Evolutionary conservation across 108 stramenopile species (phyloP).

Genomic region (Schizochytrium sp.): DNA sequence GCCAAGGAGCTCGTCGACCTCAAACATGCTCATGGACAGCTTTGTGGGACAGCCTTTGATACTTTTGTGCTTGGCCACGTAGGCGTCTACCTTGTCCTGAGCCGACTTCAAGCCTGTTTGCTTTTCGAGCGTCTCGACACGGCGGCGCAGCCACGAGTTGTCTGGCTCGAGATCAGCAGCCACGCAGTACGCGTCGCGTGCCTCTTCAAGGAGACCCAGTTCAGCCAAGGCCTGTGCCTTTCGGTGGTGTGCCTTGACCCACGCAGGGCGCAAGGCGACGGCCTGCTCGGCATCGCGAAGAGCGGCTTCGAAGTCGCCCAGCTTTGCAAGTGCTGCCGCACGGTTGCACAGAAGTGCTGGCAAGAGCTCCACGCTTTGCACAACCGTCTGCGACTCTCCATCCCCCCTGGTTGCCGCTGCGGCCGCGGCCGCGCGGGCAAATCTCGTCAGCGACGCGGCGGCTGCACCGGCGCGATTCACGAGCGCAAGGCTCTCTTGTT

Average conservation of each 20-base stretch:
- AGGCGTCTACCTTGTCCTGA: not conserved
- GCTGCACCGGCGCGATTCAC: too few relatives aligned
- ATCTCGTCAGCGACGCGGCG: not conserved
- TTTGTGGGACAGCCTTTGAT: slow-evolving; percentile 17
- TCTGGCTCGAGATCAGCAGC: not conserved
- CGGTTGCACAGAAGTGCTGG: not conserved
- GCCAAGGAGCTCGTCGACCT: slow-evolving; percentile 24
- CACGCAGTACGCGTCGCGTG: slow-evolving; percentile 2
- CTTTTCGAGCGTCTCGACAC: not conserved
- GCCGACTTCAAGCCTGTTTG: not conserved
- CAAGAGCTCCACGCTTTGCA: not conserved
- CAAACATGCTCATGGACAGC: not conserved
- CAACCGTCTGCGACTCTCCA: not conserved
- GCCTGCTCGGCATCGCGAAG: slow-evolving; percentile 6
- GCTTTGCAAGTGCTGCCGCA: not conserved
- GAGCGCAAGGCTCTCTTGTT: too few relatives aligned
- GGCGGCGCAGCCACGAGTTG: not conserved
- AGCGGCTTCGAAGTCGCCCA: not conserved
- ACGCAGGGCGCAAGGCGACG: not conserved
- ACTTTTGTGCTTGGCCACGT: not conserved
- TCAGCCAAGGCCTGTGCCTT: not conserved
- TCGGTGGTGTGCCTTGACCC: not conserved
- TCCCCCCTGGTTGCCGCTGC: not conserved
- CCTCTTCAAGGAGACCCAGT: not conserved
- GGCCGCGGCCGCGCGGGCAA: not conserved